Base-by-base conservation (phyloP, 208 protist genomes). In the Leishmania tarentolae region DNA sequence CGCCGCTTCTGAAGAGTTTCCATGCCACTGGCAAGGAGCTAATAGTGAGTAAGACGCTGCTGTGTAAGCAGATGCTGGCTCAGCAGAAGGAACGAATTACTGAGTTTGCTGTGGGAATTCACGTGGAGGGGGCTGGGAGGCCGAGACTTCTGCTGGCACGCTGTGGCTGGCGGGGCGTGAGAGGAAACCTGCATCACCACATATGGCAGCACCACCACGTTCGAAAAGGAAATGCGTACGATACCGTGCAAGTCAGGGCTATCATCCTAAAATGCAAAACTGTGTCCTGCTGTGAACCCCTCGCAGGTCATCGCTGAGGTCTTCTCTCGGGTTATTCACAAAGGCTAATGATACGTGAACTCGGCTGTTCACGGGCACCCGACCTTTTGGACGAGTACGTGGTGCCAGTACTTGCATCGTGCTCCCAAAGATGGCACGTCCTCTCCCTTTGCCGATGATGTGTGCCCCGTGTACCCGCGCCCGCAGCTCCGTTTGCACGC, bases 141-240 rank as follows among this genome's bases (percentile, higher is more conserved):
- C 3, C 81, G 95, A 46, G 94, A 96, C 73, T 76, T 91, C 59
- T 93, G 86, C 13, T 44, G 88, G 17, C 95, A 98, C 76, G 90
- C 94, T 0, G 96, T 97, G 80, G 93, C 88, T 40, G 91, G 85
- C 42, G 87, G 88, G 61, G 79, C 85, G 66, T 75, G 81, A 42
- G 86, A 90, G 37, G 95, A 98, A 79, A 88, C 89, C 5, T 90
- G 93, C 44, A 91, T 97, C 56, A 24, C 24, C 56, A 61, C 28
- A 61, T 31, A 61, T 24, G 0, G 2, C 13, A 9, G 57, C 57
- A 35, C 57, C 13, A 28, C 57, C 28, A 19, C 57, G 57, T 63
- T 2, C 28, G 28, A 6, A 9, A 63, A 63, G n/a, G 6, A 7
- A 4, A 63, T 28, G 28, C 56, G 6, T 61, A 61, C n/a, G 56